These are phyloP conservation scores for Candida albicans DNA, from an alignment of 1,139 yeast species.

Conservation along the genomic window DNA sequence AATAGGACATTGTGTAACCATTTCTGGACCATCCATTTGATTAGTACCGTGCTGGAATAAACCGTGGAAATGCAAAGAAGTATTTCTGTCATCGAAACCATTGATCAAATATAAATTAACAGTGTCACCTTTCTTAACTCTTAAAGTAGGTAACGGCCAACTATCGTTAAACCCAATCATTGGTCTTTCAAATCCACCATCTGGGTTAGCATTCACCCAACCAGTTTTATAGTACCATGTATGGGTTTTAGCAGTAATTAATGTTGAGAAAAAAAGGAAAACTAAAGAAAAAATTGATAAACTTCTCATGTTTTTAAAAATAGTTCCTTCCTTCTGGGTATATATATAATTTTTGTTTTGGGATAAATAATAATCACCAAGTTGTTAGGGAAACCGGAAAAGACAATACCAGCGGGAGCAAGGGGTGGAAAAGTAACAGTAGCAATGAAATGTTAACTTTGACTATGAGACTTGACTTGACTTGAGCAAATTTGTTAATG, in stretches of 20 bases:
- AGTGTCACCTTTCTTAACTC: conserved; percentile 64
- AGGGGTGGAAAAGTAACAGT: too few species aligned
- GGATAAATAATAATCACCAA: too few species aligned
- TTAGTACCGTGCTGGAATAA: conserved; percentile 59
- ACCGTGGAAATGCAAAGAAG: conserved; percentile 79
- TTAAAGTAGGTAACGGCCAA: conserved; percentile 75
- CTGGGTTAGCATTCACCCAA: conserved; percentile 65
- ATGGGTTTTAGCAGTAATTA: conserved; percentile 45
- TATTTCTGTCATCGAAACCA: conserved; percentile 51
- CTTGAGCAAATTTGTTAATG: too few species aligned
- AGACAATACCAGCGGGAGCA: too few species aligned
- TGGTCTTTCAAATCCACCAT: conserved; percentile 48
- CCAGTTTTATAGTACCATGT: conserved; percentile 52
- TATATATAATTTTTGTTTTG: too few species aligned
- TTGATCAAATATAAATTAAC: conserved; percentile 59
- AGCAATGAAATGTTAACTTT: too few species aligned
- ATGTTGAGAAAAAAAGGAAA: conserved; percentile 6
- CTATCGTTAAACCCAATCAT: conserved; percentile 68
- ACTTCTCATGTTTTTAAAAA: conserved; percentile 5
- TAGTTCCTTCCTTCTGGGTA: too few species aligned
- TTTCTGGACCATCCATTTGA: conserved; percentile 78
- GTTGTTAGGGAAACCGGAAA: too few species aligned
- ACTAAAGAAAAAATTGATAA: conserved; percentile 5
- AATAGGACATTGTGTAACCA: conserved; percentile 77
- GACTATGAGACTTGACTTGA: too few species aligned